These are phyloP conservation scores for Venturiaceae sp. DNA, from an alignment of 2,329 filamentous ascomycete genomes.

Conservation along the genomic window DNA sequence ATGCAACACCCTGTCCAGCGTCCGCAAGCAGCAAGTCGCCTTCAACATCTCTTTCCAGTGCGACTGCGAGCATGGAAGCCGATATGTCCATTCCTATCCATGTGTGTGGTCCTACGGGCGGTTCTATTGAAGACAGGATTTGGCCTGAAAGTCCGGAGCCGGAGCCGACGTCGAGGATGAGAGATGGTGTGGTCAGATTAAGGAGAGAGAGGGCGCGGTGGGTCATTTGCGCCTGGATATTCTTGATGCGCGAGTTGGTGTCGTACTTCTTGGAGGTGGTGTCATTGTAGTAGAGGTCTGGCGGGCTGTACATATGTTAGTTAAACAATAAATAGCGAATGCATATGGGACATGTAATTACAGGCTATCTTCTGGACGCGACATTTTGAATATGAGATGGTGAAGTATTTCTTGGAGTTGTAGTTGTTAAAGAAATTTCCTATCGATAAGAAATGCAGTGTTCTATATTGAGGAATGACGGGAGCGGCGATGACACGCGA, in stretches of 20 bases:
- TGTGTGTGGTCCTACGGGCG: constrained; percentile 62
- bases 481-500: background rate
- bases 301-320: constrained; percentile 49
- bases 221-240: constrained; percentile 93
- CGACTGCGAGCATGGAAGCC: constrained; percentile 92
- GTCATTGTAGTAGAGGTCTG: constrained; percentile 97
- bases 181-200: constrained; percentile 63
- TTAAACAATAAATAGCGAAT: constrained; percentile 14
- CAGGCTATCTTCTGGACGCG: constrained; percentile 92
- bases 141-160: constrained; percentile 91
- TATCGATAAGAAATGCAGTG: background rate
- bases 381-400: constrained; percentile 54
- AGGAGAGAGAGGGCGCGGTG: constrained; percentile 87
- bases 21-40: constrained; percentile 92
- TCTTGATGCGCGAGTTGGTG: constrained; percentile 87
- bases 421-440: background rate
- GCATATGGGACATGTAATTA: constrained; percentile 33
- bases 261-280: constrained; percentile 95
- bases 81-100: constrained; percentile 98
- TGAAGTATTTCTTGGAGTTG: background rate
- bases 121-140: constrained; percentile 66
- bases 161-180: constrained; percentile 95
- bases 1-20: constrained; percentile 91
- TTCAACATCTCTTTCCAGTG: constrained; percentile 82
- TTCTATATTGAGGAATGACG: background rate